Percentiles rank a stretch among this genome's conserved stretches.
Conservation (phyloP, 441 rosid genomes). For the Raphanus hybrid region DNA sequence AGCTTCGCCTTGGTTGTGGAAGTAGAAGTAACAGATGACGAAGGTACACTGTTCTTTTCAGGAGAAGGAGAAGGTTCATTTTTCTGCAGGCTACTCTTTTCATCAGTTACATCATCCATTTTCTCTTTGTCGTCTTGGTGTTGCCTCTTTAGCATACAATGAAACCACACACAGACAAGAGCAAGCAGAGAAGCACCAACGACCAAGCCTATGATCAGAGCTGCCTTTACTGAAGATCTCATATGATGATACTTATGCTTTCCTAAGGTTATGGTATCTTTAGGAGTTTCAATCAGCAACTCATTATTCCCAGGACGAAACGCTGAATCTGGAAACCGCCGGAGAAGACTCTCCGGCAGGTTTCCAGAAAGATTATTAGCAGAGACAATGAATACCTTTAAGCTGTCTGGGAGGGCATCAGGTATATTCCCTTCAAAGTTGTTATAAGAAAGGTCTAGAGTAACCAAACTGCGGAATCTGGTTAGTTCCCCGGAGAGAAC, state of each 20-base stretch:
- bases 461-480: conserved; percentile 48
- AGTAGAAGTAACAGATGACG: conserved; percentile 51
- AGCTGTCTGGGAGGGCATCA: conserved; percentile 51
- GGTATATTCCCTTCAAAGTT: conserved; percentile 65
- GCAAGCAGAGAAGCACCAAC: conserved; percentile 46
- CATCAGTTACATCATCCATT: conserved; percentile 34
- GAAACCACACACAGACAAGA: conserved; percentile 48
- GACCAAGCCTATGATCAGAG: conserved; percentile 58
- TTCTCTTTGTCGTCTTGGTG: conserved; percentile 18
- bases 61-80: conserved; percentile 46
- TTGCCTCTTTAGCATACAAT: conserved; percentile 42
- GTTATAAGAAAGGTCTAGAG: conserved; percentile 61
- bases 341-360: conserved; percentile 52
- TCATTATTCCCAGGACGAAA: conserved; percentile 76
- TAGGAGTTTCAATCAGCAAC: conserved; percentile 48
- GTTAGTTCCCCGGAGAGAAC: conserved; percentile 47
- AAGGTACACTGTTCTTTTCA: conserved; percentile 46
- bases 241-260: conserved; percentile 40
- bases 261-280: conserved; percentile 39
- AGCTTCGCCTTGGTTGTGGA: conserved; percentile 47
- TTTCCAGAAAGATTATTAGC: conserved; percentile 68
- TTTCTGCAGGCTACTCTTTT: conserved; percentile 40
- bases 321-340: conserved; percentile 66
- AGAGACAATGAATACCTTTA: conserved; percentile 58
- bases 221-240: conserved; percentile 52